Evolutionary conservation across 495 filamentous ascomycete genomes (phyloP), one percentile per base, ranked within the genome.

Genomic region (Platismatia glauca): DNA sequence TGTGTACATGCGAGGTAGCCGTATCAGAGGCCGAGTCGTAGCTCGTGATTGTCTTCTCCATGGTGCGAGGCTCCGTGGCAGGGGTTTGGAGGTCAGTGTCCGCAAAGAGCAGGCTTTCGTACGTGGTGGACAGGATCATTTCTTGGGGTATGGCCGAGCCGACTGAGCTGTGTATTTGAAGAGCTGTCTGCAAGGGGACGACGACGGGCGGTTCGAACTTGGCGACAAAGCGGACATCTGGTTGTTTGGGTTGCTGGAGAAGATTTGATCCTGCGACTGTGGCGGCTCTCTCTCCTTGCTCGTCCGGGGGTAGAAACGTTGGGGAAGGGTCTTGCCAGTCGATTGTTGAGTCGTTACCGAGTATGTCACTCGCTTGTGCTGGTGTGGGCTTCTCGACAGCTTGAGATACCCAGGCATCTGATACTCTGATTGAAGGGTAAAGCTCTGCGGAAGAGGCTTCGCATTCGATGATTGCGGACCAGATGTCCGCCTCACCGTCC

Each of bases 121-220:
- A 92, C 16, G 84, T 87, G 18, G 79, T 77, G 18, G 78, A 75
- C 55, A 79, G 68, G 20, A 76, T 77, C 43, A 76, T 76, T 27
- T 86, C 79, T 37, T 81, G 77, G 3, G 85, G 78, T 41, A 82
- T 64, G 22, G 75, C 71, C 27, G 82, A 73, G 22, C 81, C 84
- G n/a, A 89, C 77, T 27, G 84, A 77, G 58, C 82, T 76, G 53
- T 86, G 84, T 39, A 97, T 83, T 9, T 87, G 79, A 4, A 83
- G 71, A 37, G 88, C 89, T 12, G 87, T 77, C 38, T 78, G 71
- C 38, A 86, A 79, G 0, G 93, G 87, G 53, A 97, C 74, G 12
- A 89, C 80, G 16, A 98, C 72, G 0, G 91, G 89, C 7, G 94
- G 94, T 57, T 96, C 88, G 38, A 97, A 83, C 35, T 81, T 87